A percentile compares a stretch with the other conserved stretches of the same genome.
phyloP scores from a whole-genome alignment of 441 rosid genomes.

The Geranium incanum region DNA sequence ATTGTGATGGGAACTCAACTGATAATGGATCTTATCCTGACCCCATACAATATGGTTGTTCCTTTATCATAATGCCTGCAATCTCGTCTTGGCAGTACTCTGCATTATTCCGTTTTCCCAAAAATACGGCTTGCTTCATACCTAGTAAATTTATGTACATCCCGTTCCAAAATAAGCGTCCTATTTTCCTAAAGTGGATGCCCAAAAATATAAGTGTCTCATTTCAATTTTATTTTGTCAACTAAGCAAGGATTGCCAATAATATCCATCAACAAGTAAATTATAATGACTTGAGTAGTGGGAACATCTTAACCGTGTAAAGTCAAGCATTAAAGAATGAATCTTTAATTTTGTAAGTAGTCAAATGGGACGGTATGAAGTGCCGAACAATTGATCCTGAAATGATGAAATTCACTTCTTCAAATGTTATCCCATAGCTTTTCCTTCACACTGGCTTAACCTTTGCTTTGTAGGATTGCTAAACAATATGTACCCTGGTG shows the following conservation, averaged over 20 bases:
- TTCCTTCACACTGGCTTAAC: slow-evolving; percentile 3
- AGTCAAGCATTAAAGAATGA: too few species aligned
- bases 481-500: slow-evolving; percentile 53
- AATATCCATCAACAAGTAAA: too few species aligned
- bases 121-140: slow-evolving; percentile 13
- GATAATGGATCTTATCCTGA: slow-evolving; percentile 22
- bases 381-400: not conserved
- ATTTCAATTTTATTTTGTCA: too few species aligned
- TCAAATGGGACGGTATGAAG: not conserved
- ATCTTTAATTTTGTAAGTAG: too few species aligned
- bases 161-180: too few species aligned
- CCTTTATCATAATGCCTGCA: slow-evolving; percentile 23
- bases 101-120: slow-evolving; percentile 16
- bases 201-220: not conserved
- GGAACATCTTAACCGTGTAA: too few species aligned
- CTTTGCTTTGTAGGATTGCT: slow-evolving; percentile 8
- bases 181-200: not conserved
- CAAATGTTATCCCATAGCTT: slow-evolving; percentile 14
- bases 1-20: slow-evolving; percentile 24
- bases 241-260: too few species aligned
- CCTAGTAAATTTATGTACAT: too few species aligned
- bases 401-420: not conserved
- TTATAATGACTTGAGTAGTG: too few species aligned
- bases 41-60: slow-evolving; percentile 13
- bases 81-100: slow-evolving; percentile 23